Percentiles rank a stretch among this genome's conserved stretches.
Conservation (phyloP, 192 early-diverging fungal species). For the Geranomyces variabilis region DNA sequence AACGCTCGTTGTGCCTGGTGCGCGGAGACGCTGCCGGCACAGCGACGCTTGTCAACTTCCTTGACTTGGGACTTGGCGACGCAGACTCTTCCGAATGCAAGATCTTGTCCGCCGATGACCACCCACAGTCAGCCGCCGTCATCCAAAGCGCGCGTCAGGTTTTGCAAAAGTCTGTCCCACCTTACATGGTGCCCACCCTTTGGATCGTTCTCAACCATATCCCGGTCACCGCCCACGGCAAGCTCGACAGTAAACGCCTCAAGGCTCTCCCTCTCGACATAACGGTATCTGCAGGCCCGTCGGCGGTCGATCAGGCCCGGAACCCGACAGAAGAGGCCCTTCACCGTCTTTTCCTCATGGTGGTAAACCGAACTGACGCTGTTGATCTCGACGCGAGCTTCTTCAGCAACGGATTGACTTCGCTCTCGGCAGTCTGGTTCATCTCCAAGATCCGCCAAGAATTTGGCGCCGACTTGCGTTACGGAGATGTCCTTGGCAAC, state of each 20-base stretch:
- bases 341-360: background rate
- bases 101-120: background rate
- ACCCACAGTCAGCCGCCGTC: background rate
- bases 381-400: slow-evolving; percentile 5
- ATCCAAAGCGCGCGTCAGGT: background rate
- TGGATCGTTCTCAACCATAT: background rate
- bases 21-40: background rate
- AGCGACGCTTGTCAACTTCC: background rate
- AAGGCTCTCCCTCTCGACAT: background rate
- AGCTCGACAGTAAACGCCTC: slow-evolving; percentile 24
- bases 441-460: slow-evolving; percentile 8
- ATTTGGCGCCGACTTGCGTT: background rate
- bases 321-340: background rate
- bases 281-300: background rate
- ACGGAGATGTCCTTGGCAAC: slow-evolving; percentile 1
- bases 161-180: background rate
- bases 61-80: slow-evolving; percentile 7
- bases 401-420: background rate
- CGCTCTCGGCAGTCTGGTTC: background rate
- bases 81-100: background rate
- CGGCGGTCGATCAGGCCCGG: background rate
- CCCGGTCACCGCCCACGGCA: slow-evolving; percentile 15
- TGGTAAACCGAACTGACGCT: background rate
- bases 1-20: background rate
- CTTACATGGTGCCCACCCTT: slow-evolving; percentile 27